phyloP scores from a whole-genome alignment of 2,329 filamentous ascomycete genomes.

The Coniochaeta sp. region DNA sequence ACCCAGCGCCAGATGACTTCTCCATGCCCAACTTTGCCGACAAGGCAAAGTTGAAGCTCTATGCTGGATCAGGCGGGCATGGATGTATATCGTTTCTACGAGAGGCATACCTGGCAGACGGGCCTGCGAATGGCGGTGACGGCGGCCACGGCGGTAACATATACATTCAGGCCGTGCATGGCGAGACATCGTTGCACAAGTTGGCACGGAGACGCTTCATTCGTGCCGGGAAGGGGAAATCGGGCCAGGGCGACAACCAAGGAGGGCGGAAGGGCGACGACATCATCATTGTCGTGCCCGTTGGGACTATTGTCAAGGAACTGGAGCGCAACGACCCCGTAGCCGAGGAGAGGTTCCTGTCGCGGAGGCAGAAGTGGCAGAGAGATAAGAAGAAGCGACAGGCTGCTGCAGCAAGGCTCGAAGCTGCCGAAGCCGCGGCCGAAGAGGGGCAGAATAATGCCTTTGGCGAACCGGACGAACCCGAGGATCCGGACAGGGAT shows the following conservation, averaged over 20 bases:
- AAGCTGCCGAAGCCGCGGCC: constrained; percentile 4
- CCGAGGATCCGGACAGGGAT: constrained; percentile 44
- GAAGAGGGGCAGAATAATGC: constrained; percentile 24
- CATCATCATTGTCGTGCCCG: constrained; percentile 79
- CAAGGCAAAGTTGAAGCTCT: constrained; percentile 68
- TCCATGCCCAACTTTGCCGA: constrained; percentile 78
- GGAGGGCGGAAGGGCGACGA: constrained; percentile 80
- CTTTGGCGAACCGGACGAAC: constrained; percentile 30
- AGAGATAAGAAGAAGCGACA: constrained; percentile 5
- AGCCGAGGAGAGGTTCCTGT: constrained; percentile 48
- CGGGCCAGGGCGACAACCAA: constrained; percentile 66
- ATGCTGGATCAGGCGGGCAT: constrained; percentile 76
- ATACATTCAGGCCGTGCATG: constrained; percentile 87
- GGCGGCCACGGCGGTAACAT: constrained; percentile 86
- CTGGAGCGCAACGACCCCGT: constrained; percentile 70
- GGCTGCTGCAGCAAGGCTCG: constrained; percentile 4
- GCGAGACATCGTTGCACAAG: constrained; percentile 91
- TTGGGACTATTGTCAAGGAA: constrained; percentile 86
- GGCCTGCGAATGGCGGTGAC: constrained; percentile 90
- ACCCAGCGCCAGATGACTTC: constrained; percentile 81
- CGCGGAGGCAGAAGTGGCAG: constrained; percentile 20
- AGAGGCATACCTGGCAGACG: constrained; percentile 82
- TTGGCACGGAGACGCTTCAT: constrained; percentile 69
- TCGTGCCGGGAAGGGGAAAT: constrained; percentile 67
- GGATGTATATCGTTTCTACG: constrained; percentile 92